Conservation (phyloP, 768 basidiomycete genomes). For the Hortiboletus flavorubellus region DNA sequence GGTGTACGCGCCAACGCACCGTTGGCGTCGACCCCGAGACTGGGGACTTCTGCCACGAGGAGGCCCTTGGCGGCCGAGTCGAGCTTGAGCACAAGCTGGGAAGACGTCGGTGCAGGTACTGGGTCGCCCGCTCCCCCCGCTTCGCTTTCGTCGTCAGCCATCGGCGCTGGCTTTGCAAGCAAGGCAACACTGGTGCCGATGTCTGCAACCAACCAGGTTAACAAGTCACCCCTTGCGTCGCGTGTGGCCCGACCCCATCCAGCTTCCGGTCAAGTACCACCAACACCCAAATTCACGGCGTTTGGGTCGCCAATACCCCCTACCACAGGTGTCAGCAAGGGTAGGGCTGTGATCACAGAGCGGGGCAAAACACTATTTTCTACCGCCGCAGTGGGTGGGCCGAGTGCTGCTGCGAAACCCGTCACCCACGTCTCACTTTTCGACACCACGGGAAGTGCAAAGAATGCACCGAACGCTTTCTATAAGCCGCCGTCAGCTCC, state of each 20-base stretch:
- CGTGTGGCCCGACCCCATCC: slow-evolving; percentile 3
- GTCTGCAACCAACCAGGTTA: neutral
- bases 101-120: slow-evolving; percentile 41
- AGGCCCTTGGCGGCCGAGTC: slow-evolving; percentile 26
- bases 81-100: slow-evolving; percentile 62
- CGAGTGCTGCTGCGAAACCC: slow-evolving; percentile 3
- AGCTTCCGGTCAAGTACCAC: slow-evolving; percentile 1
- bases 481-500: slow-evolving; percentile 47
- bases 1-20: slow-evolving; percentile 17
- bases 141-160: slow-evolving; percentile 7
- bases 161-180: neutral
- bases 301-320: slow-evolving; percentile 25
- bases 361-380: slow-evolving; percentile 18
- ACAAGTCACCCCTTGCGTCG: slow-evolving; percentile 9
- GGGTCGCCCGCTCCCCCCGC: slow-evolving; percentile 6
- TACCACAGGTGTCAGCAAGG: neutral
- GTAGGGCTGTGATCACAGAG: slow-evolving; percentile 13
- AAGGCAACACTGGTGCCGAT: neutral
- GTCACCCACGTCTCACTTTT: slow-evolving; percentile 33
- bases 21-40: slow-evolving; percentile 3
- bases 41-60: slow-evolving; percentile 13
- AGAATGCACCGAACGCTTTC: slow-evolving; percentile 60
- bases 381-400: neutral
- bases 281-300: slow-evolving; percentile 24
- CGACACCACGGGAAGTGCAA: slow-evolving; percentile 45